phyloP scores from a whole-genome alignment of 169 alveolate genomes.

The Plasmodium knowlesi region DNA sequence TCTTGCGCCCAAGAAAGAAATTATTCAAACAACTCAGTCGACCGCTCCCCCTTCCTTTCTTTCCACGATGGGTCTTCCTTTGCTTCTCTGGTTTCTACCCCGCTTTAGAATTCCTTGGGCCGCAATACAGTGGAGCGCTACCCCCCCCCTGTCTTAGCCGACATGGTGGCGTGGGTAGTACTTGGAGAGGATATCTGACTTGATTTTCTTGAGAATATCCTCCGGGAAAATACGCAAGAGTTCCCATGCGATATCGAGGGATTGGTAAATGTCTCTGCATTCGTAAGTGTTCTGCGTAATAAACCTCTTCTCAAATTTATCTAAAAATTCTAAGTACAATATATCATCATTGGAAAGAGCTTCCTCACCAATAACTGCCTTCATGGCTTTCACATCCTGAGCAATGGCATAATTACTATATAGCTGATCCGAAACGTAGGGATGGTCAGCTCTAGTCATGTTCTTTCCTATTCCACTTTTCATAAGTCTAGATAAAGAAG shows the following conservation, averaged over 20 bases:
- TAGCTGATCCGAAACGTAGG: constrained; percentile 98
- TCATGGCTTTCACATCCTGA: constrained; percentile 99
- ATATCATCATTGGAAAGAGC: constrained; percentile 98
- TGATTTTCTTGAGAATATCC: constrained; percentile 98
- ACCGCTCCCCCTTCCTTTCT: no score
- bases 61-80: no score
- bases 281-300: constrained; percentile 98
- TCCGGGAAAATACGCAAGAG: constrained; percentile 98
- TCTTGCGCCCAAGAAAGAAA: background rate
- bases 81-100: background rate
- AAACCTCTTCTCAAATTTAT: constrained; percentile 97
- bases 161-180: constrained; percentile 83
- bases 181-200: constrained; percentile 81
- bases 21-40: background rate
- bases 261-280: constrained; percentile 96
- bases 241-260: constrained; percentile 99
- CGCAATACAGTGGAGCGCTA: no score
- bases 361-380: constrained; percentile 99
- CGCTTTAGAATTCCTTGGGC: background rate
- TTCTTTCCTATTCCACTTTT: constrained; percentile 99
- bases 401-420: constrained; percentile 99
- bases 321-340: constrained; percentile 97
- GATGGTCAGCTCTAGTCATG: constrained; percentile 99
- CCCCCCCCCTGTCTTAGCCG: background rate
- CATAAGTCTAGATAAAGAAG: constrained; percentile 99